Conservation (phyloP, 192 early-diverging fungal species). For the Ambispora gerdemannii region DNA sequence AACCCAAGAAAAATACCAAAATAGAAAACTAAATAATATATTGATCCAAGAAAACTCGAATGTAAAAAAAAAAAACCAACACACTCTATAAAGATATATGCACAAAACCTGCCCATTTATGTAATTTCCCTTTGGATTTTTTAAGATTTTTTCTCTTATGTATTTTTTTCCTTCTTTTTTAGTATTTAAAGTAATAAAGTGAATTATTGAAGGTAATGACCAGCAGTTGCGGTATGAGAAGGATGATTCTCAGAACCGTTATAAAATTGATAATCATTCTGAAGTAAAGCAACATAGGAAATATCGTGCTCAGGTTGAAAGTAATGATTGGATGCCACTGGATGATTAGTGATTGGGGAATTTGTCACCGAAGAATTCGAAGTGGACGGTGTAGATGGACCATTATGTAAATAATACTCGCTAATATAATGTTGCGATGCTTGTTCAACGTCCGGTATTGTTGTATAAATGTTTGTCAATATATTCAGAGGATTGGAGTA, state of each 20-base stretch:
- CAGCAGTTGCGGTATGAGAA: not conserved
- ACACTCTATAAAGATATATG: not conserved
- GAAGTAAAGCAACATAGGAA: not conserved
- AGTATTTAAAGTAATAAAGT: not conserved
- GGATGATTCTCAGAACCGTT: slow-evolving; percentile 17
- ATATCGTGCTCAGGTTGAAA: slow-evolving; percentile 3
- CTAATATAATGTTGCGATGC: slow-evolving; percentile 15
- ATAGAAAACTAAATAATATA: not conserved
- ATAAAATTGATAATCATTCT: not conserved
- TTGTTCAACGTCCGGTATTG: slow-evolving; percentile 23
- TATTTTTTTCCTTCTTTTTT: not conserved
- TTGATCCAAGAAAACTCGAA: not conserved
- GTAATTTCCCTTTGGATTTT: not conserved
- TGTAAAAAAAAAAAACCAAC: not conserved
- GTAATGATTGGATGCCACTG: not conserved
- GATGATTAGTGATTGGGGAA: not conserved
- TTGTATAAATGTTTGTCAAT: not conserved
- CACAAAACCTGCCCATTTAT: not conserved
- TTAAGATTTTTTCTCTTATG: not conserved
- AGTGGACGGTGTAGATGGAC: not conserved
- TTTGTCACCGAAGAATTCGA: not conserved
- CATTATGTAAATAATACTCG: slow-evolving; percentile 24
- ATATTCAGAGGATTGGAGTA: not conserved
- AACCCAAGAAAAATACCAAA: too few relatives aligned
- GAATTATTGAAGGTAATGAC: slow-evolving; percentile 21